Conservation (phyloP, 2,329 filamentous ascomycete genomes). For the Calcarisporium arbuscula region DNA sequence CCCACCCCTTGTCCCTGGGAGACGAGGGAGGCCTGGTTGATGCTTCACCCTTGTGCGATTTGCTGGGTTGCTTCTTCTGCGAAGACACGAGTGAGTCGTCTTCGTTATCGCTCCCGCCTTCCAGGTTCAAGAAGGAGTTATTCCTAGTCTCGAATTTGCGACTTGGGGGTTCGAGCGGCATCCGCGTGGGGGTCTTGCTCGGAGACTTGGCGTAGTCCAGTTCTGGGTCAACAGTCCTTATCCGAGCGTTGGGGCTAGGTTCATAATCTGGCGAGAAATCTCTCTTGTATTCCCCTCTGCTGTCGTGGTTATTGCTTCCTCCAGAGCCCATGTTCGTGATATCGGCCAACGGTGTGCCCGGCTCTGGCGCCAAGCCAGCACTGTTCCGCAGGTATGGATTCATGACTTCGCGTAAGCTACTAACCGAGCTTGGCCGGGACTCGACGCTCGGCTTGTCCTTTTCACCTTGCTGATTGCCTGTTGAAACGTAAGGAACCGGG, state of each 20-base stretch:
- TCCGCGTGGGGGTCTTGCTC: conserved; percentile 28
- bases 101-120: conserved; percentile 42
- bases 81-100: conserved; percentile 20
- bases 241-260: conserved; percentile 64
- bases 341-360: conserved; percentile 15
- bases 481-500: conserved; percentile 30
- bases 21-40: conserved; percentile 2
- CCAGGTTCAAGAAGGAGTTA: conserved; percentile 46
- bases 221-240: conserved; percentile 52
- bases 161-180: conserved; percentile 23
- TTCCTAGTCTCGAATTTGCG: conserved; percentile 26
- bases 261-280: conserved; percentile 73
- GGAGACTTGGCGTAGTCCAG: conserved; percentile 13
- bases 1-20: conserved; percentile 13
- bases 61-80: conserved; percentile 9
- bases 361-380: conserved; percentile 14
- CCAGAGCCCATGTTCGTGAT: conserved; percentile 15
- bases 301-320: conserved; percentile 12
- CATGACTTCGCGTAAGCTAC: conserved; percentile 81
- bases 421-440: conserved; percentile 57
- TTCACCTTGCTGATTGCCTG: conserved; percentile 25
- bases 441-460: conserved; percentile 23
- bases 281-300: conserved; percentile 34
- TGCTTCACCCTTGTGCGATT: conserved; percentile 11
- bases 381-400: conserved; percentile 63